Evolutionary conservation across 2,329 filamentous ascomycete species (phyloP).

Genomic region (Apiospora pterosperma): DNA sequence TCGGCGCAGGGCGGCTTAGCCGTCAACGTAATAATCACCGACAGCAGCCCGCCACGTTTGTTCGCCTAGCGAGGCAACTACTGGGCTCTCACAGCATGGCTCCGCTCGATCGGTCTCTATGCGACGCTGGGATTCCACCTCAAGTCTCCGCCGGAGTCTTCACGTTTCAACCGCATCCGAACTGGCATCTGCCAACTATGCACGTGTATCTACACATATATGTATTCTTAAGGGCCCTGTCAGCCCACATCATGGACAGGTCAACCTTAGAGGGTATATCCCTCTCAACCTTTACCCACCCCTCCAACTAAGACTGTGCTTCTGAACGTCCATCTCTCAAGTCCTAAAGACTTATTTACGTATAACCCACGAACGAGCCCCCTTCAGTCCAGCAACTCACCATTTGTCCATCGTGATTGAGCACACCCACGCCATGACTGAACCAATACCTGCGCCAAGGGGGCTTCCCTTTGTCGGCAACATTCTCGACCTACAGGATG

Average conservation of each 20-base stretch:
- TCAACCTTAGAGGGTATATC: neutral
- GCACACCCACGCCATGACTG: conserved; percentile 10
- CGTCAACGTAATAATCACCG: neutral
- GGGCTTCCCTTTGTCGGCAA: conserved; percentile 66
- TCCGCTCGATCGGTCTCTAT: neutral
- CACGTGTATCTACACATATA: neutral
- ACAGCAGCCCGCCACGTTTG: neutral
- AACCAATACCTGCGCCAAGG: conserved; percentile 60
- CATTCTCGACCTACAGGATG: conserved; percentile 57
- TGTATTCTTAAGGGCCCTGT: neutral
- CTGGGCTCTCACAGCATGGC: neutral
- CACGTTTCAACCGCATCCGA: neutral
- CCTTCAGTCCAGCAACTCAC: neutral
- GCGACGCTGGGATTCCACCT: neutral
- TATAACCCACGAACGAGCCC: neutral
- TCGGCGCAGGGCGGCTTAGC: neutral
- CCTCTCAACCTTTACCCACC: neutral
- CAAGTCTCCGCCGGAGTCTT: neutral
- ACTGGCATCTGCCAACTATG: neutral
- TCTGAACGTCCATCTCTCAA: neutral
- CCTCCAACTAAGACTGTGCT: neutral
- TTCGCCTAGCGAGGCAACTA: too few species aligned
- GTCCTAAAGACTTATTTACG: neutral
- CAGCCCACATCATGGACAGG: neutral
- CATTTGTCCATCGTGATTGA: neutral